phyloP scores from a whole-genome alignment of 2,329 filamentous ascomycete genomes.

The Ascocoryne sarcoides region DNA sequence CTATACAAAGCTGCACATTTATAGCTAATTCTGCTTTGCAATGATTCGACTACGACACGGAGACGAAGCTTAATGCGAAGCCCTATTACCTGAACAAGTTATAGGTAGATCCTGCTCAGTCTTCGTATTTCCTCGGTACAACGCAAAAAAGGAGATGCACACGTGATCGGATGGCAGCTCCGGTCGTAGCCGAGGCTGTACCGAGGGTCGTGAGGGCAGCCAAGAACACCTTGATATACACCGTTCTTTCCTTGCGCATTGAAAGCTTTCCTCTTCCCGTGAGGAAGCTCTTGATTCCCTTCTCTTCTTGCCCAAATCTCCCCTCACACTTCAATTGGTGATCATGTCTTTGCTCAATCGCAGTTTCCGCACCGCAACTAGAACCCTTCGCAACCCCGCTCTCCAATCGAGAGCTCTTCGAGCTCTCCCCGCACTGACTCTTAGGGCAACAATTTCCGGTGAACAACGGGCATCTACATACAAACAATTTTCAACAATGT shows the following conservation, averaged over 20 bases:
- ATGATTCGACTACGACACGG: no score
- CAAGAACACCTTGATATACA: not conserved
- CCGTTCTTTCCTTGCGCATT: not conserved
- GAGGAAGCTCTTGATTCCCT: slow-evolving; percentile 2
- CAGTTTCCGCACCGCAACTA: slow-evolving; percentile 25
- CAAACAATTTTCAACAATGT: slow-evolving; percentile 31
- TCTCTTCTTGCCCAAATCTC: slow-evolving; percentile 6
- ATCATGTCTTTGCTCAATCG: slow-evolving; percentile 28
- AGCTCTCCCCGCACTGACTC: slow-evolving; percentile 17
- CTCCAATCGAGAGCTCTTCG: slow-evolving; percentile 23
- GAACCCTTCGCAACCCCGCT: slow-evolving; percentile 21
- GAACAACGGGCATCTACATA: slow-evolving; percentile 14
- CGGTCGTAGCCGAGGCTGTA: not conserved
- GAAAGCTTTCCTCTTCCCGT: not conserved
- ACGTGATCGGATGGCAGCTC: not conserved
- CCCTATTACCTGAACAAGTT: not conserved
- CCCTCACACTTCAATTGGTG: slow-evolving; percentile 9
- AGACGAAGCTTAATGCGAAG: not conserved
- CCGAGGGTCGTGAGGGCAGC: not conserved
- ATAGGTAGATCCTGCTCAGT: no score
- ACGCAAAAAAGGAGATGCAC: not conserved
- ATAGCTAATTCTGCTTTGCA: no score
- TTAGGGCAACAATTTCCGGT: slow-evolving; percentile 16
- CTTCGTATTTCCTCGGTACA: not conserved
- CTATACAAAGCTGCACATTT: no score